A percentile compares a stretch with the other conserved stretches of the same genome.
phyloP scores from a whole-genome alignment of 1,284 basidiomycete species.

The Tremellales sp. region DNA sequence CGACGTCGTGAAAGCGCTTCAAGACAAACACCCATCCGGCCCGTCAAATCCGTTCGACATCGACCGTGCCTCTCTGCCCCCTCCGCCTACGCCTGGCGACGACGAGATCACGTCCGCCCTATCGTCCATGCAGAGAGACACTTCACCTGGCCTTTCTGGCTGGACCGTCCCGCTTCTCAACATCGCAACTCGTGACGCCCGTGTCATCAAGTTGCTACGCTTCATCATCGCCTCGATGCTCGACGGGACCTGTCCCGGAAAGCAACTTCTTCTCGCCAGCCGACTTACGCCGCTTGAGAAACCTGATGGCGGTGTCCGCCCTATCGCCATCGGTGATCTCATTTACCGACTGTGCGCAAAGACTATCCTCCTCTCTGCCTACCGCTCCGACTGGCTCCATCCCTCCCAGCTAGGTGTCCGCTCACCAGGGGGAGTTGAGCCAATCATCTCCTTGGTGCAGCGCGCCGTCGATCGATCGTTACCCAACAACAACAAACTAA shows the following conservation, averaged over 20 bases:
- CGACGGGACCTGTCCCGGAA: background rate
- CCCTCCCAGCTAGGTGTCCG: conserved; percentile 21
- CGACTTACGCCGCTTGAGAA: conserved; percentile 12
- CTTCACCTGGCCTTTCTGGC: conserved; percentile 12
- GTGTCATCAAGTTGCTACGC: too few relatives aligned
- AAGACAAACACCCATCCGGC: background rate
- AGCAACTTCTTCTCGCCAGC: background rate
- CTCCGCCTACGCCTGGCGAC: background rate
- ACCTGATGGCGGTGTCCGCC: conserved; percentile 10
- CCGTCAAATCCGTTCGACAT: background rate
- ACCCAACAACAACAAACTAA: background rate
- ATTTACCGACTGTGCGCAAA: conserved; percentile 12
- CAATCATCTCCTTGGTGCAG: conserved; percentile 14
- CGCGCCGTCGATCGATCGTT: conserved; percentile 1
- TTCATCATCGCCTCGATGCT: background rate
- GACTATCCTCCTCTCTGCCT: conserved; percentile 2
- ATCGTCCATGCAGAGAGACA: conserved; percentile 8
- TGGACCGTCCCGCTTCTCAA: conserved; percentile 16
- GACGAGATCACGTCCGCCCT: conserved; percentile 6
- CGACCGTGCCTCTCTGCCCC: too few relatives aligned
- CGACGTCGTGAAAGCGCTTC: background rate
- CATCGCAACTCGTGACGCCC: conserved; percentile 3
- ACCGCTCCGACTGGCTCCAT: conserved; percentile 4
- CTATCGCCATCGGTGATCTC: conserved; percentile 17
- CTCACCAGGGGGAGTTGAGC: conserved; percentile 25